Evolutionary conservation across 768 basidiomycete genomes (phyloP).

Genomic region (Clathrus columnatus): DNA sequence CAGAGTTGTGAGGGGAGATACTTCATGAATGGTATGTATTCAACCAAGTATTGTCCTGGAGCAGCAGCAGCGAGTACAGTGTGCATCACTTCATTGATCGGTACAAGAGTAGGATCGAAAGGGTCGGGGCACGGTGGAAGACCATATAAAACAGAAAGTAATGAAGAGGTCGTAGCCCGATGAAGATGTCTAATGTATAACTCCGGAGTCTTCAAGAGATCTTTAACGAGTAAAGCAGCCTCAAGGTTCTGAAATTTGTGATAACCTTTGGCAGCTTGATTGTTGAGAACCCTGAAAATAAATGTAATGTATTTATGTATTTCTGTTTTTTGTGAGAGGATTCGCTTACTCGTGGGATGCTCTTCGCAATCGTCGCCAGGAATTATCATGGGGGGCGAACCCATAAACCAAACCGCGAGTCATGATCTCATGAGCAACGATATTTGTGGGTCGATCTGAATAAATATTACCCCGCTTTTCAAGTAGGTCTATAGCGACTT

Average conservation of each 20-base stretch:
- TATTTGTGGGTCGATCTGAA: constrained; percentile 22
- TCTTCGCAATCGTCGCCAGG: neutral
- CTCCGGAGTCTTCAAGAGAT: neutral
- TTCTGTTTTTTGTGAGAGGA: neutral
- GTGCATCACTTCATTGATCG: neutral
- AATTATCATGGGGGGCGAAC: neutral
- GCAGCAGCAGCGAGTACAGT: neutral
- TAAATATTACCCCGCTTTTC: constrained; percentile 20
- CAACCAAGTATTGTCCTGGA: neutral
- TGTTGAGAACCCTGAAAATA: neutral
- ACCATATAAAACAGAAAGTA: neutral
- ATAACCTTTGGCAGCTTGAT: neutral
- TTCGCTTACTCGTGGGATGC: neutral
- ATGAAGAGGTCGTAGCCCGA: neutral
- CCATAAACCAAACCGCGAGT: neutral
- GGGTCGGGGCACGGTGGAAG: neutral
- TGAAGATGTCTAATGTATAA: neutral
- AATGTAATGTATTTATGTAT: neutral
- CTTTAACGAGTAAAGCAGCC: neutral
- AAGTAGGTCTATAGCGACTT: constrained; percentile 18
- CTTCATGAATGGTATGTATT: neutral
- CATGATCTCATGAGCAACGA: neutral
- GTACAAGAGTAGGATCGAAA: neutral
- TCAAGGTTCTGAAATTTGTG: neutral
- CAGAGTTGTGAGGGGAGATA: neutral